A percentile compares a stretch with the other conserved stretches of the same genome.
phyloP scores from a whole-genome alignment of 73 alveolate species.

The Uronychia binucleata region DNA sequence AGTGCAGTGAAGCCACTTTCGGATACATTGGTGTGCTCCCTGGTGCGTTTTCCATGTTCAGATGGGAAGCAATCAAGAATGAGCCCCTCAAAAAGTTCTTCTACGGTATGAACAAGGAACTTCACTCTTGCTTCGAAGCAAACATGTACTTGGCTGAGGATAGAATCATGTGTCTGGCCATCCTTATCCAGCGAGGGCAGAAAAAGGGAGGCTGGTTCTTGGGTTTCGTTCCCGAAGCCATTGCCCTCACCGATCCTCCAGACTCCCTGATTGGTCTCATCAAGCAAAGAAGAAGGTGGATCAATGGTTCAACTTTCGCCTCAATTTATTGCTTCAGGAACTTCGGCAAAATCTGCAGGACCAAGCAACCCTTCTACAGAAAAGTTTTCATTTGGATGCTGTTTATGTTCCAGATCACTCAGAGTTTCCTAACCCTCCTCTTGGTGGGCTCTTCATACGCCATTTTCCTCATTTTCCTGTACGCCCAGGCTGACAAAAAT shows the following conservation, averaged over 20 bases:
- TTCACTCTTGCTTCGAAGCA: slow-evolving; percentile 27
- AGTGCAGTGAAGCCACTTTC: slow-evolving; percentile 47
- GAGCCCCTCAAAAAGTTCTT: slow-evolving; percentile 53
- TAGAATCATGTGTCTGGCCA: slow-evolving; percentile 65
- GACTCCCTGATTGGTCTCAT: neutral
- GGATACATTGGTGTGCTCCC: slow-evolving; percentile 64
- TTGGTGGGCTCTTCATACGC: slow-evolving; percentile 29
- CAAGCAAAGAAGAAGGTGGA: slow-evolving; percentile 54
- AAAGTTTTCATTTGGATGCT: neutral
- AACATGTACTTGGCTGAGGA: slow-evolving; percentile 79
- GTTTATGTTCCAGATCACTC: slow-evolving; percentile 12
- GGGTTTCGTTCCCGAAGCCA: slow-evolving; percentile 35
- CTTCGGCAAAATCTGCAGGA: neutral
- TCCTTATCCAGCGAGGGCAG: slow-evolving; percentile 22
- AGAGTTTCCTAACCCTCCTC: slow-evolving; percentile 1
- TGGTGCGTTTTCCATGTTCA: slow-evolving; percentile 62
- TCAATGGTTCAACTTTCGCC: slow-evolving; percentile 37
- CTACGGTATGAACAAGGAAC: slow-evolving; percentile 38
- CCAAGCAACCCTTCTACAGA: neutral
- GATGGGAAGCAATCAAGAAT: slow-evolving; percentile 66
- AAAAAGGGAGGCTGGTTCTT: slow-evolving; percentile 4
- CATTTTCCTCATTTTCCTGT: slow-evolving; percentile 5
- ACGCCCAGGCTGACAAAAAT: neutral
- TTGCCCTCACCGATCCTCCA: slow-evolving; percentile 68
- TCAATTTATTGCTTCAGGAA: neutral